Evolutionary conservation across 2,329 filamentous ascomycete species (phyloP).

Genomic region (Neonectria punicea): DNA sequence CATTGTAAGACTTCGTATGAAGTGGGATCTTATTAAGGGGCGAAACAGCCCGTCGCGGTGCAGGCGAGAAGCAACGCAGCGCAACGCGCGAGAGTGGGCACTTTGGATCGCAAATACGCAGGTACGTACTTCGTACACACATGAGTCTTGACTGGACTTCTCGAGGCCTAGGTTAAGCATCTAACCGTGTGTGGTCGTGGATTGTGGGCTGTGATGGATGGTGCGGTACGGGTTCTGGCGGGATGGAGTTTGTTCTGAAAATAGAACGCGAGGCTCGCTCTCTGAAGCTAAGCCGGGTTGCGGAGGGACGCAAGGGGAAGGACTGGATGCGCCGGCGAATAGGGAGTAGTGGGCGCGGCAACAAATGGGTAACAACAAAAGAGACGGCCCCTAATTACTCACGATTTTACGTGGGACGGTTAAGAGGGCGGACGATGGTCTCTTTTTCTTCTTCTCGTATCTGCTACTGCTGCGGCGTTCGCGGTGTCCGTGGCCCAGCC

Average conservation of each 20-base stretch:
- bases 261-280: not conserved
- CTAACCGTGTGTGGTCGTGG: not conserved
- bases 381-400: not conserved
- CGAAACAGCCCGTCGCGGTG: not conserved
- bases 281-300: not conserved
- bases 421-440: not conserved
- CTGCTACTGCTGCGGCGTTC: not conserved
- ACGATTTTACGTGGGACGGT: not conserved
- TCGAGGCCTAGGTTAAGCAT: not conserved
- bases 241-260: slow-evolving; percentile 2
- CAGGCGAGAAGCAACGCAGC: not conserved
- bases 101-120: not conserved
- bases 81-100: not conserved
- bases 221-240: not conserved
- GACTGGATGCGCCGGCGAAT: not conserved
- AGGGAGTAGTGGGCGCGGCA: not conserved
- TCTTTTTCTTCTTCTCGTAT: not conserved
- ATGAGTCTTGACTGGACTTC: not conserved
- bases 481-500: not conserved
- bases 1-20: not conserved
- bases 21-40: not conserved
- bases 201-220: not conserved
- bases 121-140: not conserved
- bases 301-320: not conserved
- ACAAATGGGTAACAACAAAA: not conserved